Base-by-base conservation (phyloP, 257 asterid genomes). In the Lycium barbarum region DNA sequence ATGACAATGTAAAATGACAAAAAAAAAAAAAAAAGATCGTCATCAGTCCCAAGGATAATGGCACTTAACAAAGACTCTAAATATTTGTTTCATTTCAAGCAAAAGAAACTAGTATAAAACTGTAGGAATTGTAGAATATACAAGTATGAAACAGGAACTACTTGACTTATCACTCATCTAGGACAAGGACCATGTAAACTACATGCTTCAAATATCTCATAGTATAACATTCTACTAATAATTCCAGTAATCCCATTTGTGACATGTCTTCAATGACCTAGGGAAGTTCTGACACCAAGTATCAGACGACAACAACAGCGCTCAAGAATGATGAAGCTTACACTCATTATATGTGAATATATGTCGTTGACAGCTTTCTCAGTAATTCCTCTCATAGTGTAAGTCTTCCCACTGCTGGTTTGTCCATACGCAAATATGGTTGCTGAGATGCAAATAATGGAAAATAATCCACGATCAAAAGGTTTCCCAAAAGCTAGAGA, bases 341-440 rank as follows among this genome's bases (percentile, higher is more conserved):
- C 99, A 88, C 94, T 94, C 85, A 93, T 85, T 87, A 96, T 94
- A 87, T 96, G 98, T 89, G 78, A 84, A 90, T 94, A 94, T 67
- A 96, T 93, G 91, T 96, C 99, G 85, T 93, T 87, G 58, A 94
- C 98, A 58, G 98, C 98, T 90, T 96, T 92, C 91, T 94, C 99
- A 0, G 95, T 91, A 84, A 96, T 93, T 83, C 99, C 99, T 83
- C 94, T 89, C 99, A 96, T 96, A 12, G 99, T 96, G 87, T 89
- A 96, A 73, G 99, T 96, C 76, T 96, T 96, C 78, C 99, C 99
- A 84, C 99, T 96, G 93, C 99, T 96, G 17, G 99, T 94, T 88
- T 96, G 99, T 40, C 99, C 99, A 53, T 96, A 96, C 1, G 98
- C 99, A 93, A 96, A 96, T 88, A 96, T 93, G 47, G 99, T 96